Evolutionary conservation across 768 basidiomycete genomes (phyloP), one percentile per base, ranked within the genome.

Genomic region (Naganishia friedmannii): DNA sequence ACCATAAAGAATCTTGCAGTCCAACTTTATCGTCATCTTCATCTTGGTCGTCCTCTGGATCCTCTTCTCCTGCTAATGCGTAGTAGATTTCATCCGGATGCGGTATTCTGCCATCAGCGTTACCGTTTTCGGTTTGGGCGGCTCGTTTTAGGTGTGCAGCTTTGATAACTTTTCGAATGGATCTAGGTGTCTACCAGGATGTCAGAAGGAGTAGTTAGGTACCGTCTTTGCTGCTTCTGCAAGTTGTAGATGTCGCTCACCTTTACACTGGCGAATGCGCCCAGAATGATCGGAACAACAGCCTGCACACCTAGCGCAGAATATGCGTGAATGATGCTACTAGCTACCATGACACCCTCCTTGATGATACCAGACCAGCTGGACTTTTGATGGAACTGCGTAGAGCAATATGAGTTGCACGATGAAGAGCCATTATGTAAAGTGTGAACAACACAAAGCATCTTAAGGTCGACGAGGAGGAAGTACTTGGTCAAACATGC

Each of bases 1-100:
- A 81, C 56, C 77, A 42, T 29, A 81, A 72, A 19, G 79, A 77
- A 67, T 82, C 80, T 0, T 69, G 70, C 72, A 80, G 76, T 23
- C 80, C 78, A 7, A 83, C 74, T 6, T 77, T 74, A 54, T 89
- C 89, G 21, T 85, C 84, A 7, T 88, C 85, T 6, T 88, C 84
- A 2, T 85, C 85, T 0, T 85, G 84, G 0, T 85, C 87, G 23
- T 74, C 74, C 28, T 77, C 74, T 8, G 70, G 70, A 34, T 71
- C 66, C 37, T 39, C 70, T 71, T 67, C 55, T 28, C 42, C 56
- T 29, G 17, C 1, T 45, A 63, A 34, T 26, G 39, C 39, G 21
- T 63, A 26, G 60, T 63, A 63, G 23, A 29, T 45, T 6, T 63
- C 60, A 17, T 63, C 60, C n/a, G 60, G 60, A 45, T 63, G 60